These are phyloP conservation scores for Ophiostoma montium DNA, from an alignment of 2,329 filamentous ascomycete species.

Conservation along the genomic window DNA sequence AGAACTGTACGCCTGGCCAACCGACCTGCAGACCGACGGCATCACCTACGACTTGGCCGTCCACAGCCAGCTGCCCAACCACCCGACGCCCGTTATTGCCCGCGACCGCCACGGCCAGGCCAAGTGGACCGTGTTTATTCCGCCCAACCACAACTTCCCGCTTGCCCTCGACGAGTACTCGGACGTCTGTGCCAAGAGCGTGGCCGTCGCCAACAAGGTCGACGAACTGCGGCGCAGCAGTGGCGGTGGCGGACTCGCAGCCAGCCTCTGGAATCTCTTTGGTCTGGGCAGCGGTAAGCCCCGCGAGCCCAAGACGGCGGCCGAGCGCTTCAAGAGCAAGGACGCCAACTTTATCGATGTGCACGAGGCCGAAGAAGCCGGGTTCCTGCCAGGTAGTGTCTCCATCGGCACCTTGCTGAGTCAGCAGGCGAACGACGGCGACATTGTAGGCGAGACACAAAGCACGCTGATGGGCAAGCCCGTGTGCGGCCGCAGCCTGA, in stretches of 20 bases:
- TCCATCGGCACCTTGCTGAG: constrained; percentile 21
- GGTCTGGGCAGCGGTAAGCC: neutral
- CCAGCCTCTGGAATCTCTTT: neutral
- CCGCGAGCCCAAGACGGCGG: neutral
- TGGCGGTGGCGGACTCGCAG: neutral
- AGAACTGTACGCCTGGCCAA: constrained; percentile 23
- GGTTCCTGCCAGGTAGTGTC: constrained; percentile 40
- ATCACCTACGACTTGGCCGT: constrained; percentile 51
- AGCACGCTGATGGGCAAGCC: constrained; percentile 31
- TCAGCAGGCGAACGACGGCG: constrained; percentile 16
- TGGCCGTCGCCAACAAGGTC: constrained; percentile 47
- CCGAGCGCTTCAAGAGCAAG: neutral
- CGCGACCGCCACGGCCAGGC: constrained; percentile 48
- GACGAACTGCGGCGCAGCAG: constrained; percentile 27
- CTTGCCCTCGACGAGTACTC: constrained; percentile 50
- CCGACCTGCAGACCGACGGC: constrained; percentile 28
- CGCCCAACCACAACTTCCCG: constrained; percentile 51
- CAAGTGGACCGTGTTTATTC: constrained; percentile 74
- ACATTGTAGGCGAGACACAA: constrained; percentile 32
- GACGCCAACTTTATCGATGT: constrained; percentile 65
- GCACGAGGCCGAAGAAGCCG: constrained; percentile 50
- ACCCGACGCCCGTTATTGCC: constrained; percentile 59
- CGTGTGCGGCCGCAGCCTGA: constrained; percentile 58
- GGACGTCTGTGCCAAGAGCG: constrained; percentile 54
- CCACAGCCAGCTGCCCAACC: constrained; percentile 50